phyloP scores from a whole-genome alignment of 768 basidiomycete genomes.

The Psilocybe cubensis region DNA sequence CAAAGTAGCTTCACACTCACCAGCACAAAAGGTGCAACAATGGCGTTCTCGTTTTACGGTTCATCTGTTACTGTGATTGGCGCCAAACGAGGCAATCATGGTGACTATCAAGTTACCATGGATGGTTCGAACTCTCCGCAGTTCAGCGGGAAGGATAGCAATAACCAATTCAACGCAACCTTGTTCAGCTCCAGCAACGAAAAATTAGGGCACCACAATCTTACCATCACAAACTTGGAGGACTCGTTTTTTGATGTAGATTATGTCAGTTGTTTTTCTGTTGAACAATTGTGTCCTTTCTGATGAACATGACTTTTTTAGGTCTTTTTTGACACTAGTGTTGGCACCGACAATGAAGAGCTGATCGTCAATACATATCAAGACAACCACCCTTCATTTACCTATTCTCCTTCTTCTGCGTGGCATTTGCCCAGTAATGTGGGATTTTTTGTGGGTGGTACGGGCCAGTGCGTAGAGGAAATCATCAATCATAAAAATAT shows the following conservation, averaged over 20 bases:
- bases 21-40: conserved; percentile 30
- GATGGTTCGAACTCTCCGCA: conserved; percentile 33
- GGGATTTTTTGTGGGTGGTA: conserved; percentile 44
- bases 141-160: conserved; percentile 27
- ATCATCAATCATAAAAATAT: background rate
- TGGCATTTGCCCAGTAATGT: conserved; percentile 37
- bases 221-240: conserved; percentile 35
- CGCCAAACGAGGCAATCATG: conserved; percentile 49
- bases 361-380: conserved; percentile 30
- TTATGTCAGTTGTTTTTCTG: conserved; percentile 37
- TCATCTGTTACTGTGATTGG: conserved; percentile 52
- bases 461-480: conserved; percentile 42
- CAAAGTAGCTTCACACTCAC: conserved; percentile 43
- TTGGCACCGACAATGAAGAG: conserved; percentile 26
- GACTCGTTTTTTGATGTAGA: conserved; percentile 47
- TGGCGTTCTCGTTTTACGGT: conserved; percentile 49
- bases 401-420: conserved; percentile 29
- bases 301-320: conserved; percentile 14
- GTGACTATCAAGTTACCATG: conserved; percentile 42
- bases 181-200: conserved; percentile 23
- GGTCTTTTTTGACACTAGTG: conserved; percentile 35
- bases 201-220: conserved; percentile 34
- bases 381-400: conserved; percentile 39
- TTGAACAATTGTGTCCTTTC: background rate
- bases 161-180: conserved; percentile 2